Evolutionary conservation across 257 asterid genomes (phyloP), one percentile per base, ranked within the genome.

Genomic region (Petunia secreta): DNA sequence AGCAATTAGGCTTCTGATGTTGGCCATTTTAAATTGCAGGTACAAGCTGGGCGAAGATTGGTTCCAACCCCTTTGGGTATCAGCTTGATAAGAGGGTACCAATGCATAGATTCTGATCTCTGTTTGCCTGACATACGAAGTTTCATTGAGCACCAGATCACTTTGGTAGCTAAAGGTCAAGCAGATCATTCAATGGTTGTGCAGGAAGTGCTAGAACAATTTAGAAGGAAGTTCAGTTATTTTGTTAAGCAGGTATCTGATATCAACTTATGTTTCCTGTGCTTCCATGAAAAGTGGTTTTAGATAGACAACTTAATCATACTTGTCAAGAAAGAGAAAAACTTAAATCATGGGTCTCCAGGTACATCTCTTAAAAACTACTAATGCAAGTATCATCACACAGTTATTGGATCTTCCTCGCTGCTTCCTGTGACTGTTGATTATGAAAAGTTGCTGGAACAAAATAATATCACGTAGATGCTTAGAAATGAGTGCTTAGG

Each of bases 71-170:
- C 94, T 80, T 83, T 94, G 82, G 98, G 98, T 79, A 87, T 94
- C 91, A 94, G 97, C 88, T 85, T 94, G 82, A 90, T 94, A 84
- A 88, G 98, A 89, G 98, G 98, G 79, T 94, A 94, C 85, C 98
- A 94, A 71, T 85, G 95, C 79, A 94, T 88, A 85, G 98, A 94
- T 85, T 96, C 95, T 52, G 98, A 94, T 90, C 91, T 94, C 81
- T 90, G 95, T 83, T 90, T 94, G 85, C 98, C 98, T 40, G 98
- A 92, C 77, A 94, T 94, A 80, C 92, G 98, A 60, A 87, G 98
- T 87, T 94, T 94, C 87, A 94, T 94, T 76, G 98, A 92, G 93
- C 97, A 94, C 55, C 97, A 94, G 84, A 92, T 94, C 80, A 77
- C 87, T 73, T 96, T 92, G n/a, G 95, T 94, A 63, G 98, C 97